Base-by-base conservation (phyloP, 176 grass and related monocot genomes). In the Hyparrhenia diplandra region DNA sequence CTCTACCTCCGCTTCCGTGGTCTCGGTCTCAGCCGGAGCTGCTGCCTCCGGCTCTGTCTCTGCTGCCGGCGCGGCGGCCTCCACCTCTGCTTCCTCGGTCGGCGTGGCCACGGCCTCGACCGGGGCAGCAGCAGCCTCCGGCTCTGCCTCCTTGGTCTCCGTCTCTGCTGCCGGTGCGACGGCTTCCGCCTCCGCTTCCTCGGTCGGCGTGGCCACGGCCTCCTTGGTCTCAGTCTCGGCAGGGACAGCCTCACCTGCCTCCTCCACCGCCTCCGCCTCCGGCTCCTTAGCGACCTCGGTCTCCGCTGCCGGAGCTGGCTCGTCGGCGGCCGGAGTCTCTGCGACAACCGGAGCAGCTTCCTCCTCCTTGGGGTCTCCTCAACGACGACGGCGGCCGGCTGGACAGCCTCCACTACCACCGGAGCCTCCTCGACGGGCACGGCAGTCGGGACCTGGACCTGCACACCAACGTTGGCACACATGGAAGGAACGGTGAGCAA, bases 391-490 rank as follows among this genome's bases (percentile, higher is more conserved):
- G 58, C 79, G 12, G 23, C 67, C 34, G 70, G 35, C 70, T 80
- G 46, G 28, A 66, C 68, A 14, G 18, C 42, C 27, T 85, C 77
- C 65, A 61, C 82, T 12, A 65, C 76, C 54, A 54, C 78, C 1
- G 51, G 84, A 49, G 71, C 76, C 82, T 92, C 89, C 82, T 90
- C 90, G 21, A 42, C 85, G 5, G 54, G 65, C 12, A 72, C 68
- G 29, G 77, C 12, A 10, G 70, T 75, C 12, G 79, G 71, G 62
- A 76, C 58, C 65, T 92, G 87, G 35, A 88, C 82, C 93, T 95
- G 85, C 41, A 83, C 35, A 23, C 20, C 7, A 0, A 52, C 46
- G 20, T 43, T 13, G 13, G 34, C 74, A 61, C 58, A 45, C 47
- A 81, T 31, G 25, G 24, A 64, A n/a, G 14, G 1, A 49, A 45